Evolutionary conservation across 2,329 filamentous ascomycete species (phyloP).

Genomic region (Claviceps pazoutovae): DNA sequence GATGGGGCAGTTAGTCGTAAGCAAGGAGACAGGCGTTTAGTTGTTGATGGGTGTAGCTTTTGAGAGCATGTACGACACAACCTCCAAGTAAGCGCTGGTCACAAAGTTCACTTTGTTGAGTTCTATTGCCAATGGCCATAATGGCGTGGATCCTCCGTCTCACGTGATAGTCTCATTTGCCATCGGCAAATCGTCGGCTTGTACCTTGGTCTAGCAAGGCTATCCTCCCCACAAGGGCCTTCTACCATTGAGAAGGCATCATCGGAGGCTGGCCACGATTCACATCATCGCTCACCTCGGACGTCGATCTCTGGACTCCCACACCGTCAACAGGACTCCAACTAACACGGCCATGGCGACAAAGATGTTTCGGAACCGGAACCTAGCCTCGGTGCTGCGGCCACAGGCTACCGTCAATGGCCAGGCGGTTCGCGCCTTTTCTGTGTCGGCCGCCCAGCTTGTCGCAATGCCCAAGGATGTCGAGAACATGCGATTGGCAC

Average conservation of each 20-base stretch:
- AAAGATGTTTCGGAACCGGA: conserved; percentile 42
- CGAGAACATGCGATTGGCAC: conserved; percentile 54
- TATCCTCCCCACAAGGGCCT: background rate
- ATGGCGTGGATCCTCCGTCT: background rate
- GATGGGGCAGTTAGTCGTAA: conserved; percentile 7
- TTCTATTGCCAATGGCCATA: background rate
- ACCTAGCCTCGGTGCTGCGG: conserved; percentile 40
- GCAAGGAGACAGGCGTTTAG: conserved; percentile 8
- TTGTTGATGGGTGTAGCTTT: conserved; percentile 7
- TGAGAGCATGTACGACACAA: conserved; percentile 9
- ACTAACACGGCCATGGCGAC: conserved; percentile 40
- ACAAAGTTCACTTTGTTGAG: conserved; percentile 6
- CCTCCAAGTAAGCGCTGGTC: conserved; percentile 9
- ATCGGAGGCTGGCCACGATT: background rate
- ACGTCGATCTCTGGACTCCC: conserved; percentile 3
- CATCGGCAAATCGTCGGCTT: conserved; percentile 18
- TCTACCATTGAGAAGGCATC: conserved; percentile 1
- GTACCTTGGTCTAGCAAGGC: background rate
- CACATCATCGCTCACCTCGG: background rate
- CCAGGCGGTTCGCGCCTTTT: conserved; percentile 34
- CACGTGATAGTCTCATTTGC: conserved; percentile 4
- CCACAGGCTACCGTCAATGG: conserved; percentile 29
- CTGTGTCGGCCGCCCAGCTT: conserved; percentile 30
- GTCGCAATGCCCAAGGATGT: conserved; percentile 47
- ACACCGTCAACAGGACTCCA: conserved; percentile 31